Evolutionary conservation across 352 stramenopile genomes (phyloP), one percentile per base, ranked within the genome.

Genomic region (Elongisporangium undulatum): DNA sequence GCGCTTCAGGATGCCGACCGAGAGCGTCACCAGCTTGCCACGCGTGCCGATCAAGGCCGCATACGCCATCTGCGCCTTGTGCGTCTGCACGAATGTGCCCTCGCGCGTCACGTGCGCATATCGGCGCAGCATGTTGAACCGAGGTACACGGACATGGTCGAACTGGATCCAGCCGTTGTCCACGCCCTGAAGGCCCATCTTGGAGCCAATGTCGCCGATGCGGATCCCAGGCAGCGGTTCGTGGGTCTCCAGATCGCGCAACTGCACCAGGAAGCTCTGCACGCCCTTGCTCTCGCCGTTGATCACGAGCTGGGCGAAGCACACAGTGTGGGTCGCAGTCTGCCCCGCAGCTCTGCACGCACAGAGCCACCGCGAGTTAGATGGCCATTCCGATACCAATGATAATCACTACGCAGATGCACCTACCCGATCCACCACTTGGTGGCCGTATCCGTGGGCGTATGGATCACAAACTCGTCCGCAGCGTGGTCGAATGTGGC

Each of bases 401-500:
- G 49, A 8, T 13, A 26, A 49, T 22, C 2, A 17, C 39, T 34
- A 2, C 34, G 1, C 41, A 5, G 34, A 29, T 22, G 26, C 2
- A 62, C 59, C 2, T 22, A 71, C 23, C 95, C 95, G 48, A 96
- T 96, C 96, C 96, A 99, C 82, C 97, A 99, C 72, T 99, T 99
- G 49, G 80, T 91, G 34, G 87, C 90, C 4, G 94, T 98, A 51
- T 98, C 71, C 0, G 94, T 98, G 1, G 96, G 97, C n/a, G 92
- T 97, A 72, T 99, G 74, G 51, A 99, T 93, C 13, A 98, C 77
- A 64, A 96, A 99, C 69, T 96, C 92, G 55, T 98, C 82, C 1
- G 71, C 81, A 15, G 88, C 76, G 23, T 71, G 68, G 26, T 97
- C 63, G 62, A 98, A 99, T 0, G 91, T 98, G 13, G 96, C 97